Conservation (phyloP, 1,284 basidiomycete species). For the Amylostereum areolatum region DNA sequence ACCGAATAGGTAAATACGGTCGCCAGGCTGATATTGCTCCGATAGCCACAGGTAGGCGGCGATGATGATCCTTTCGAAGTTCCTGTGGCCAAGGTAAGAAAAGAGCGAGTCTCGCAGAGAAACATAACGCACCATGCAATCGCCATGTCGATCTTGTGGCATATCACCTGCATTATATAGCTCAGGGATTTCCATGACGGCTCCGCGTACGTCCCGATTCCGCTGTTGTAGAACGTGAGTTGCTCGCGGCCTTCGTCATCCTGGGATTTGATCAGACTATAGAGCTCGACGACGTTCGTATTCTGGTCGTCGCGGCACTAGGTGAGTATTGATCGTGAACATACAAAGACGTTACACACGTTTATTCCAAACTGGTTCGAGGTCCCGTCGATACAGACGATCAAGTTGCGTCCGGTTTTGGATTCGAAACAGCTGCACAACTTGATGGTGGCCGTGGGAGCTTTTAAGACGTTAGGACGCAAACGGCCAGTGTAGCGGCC, state of each 20-base stretch:
- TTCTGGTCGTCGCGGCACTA: slow-evolving; percentile 2
- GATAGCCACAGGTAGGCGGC: slow-evolving; percentile 36
- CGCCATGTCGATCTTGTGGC: slow-evolving; percentile 17
- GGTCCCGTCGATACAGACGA: slow-evolving; percentile 34
- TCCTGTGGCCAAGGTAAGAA: slow-evolving; percentile 4
- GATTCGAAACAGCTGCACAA: no score
- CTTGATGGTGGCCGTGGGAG: no score
- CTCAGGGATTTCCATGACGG: slow-evolving; percentile 17
- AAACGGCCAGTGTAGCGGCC: no score
- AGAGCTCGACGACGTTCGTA: slow-evolving; percentile 7
- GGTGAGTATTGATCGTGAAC: neutral
- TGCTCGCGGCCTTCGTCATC: slow-evolving; percentile 12
- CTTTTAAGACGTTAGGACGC: no score
- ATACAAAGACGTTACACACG: slow-evolving; percentile 14
- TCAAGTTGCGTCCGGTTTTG: no score
- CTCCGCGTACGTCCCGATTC: slow-evolving; percentile 27
- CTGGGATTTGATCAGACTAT: slow-evolving; percentile 11
- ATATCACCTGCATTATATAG: slow-evolving; percentile 15
- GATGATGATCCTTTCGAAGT: slow-evolving; percentile 21
- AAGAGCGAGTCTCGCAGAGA: neutral
- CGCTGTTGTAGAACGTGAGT: slow-evolving; percentile 30
- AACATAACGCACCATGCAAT: slow-evolving; percentile 21
- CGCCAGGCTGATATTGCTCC: slow-evolving; percentile 28
- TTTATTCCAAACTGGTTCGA: slow-evolving; percentile 27
- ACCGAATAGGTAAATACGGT: slow-evolving; percentile 39